These are phyloP conservation scores for Thalassiosira mediterranea DNA, from an alignment of 352 stramenopile genomes.

Conservation along the genomic window DNA sequence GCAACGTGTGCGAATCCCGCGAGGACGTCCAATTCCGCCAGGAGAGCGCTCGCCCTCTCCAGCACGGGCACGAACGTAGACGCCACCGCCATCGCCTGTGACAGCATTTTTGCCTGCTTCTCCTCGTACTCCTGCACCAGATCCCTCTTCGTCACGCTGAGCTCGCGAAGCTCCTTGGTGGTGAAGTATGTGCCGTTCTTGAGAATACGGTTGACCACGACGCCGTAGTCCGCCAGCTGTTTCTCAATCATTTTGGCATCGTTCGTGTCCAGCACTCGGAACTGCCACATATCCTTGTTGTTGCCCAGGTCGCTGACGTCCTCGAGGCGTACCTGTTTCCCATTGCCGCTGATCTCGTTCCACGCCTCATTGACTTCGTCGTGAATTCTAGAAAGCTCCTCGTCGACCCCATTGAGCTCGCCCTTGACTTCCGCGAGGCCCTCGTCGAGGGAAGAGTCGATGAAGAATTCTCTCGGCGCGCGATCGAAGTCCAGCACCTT, in stretches of 20 bases:
- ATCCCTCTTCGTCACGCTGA: constrained; percentile 88
- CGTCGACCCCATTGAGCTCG: constrained; percentile 71
- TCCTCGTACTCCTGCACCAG: constrained; percentile 91
- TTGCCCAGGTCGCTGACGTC: constrained; percentile 81
- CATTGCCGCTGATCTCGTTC: constrained; percentile 48
- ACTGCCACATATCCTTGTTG: constrained; percentile 79
- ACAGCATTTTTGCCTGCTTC: constrained; percentile 89
- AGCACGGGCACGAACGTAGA: constrained; percentile 95
- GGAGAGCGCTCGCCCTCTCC: constrained; percentile 87
- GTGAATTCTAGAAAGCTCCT: constrained; percentile 62
- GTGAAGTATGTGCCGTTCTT: constrained; percentile 98
- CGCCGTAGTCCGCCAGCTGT: constrained; percentile 61
- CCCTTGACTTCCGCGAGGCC: constrained; percentile 76
- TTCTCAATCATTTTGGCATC: constrained; percentile 90
- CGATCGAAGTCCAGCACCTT: constrained; percentile 74
- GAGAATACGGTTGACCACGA: constrained; percentile 91
- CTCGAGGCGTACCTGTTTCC: constrained; percentile 90
- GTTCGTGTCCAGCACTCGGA: constrained; percentile 93
- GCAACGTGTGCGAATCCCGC: constrained; percentile 93
- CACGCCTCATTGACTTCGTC: constrained; percentile 72
- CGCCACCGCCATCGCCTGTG: constrained; percentile 92
- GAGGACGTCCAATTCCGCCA: constrained; percentile 95
- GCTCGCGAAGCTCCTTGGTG: constrained; percentile 89
- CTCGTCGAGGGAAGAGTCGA: constrained; percentile 55
- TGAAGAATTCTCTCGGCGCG: constrained; percentile 72